Conservation (phyloP, 257 asterid genomes). For the Jaltomata sinuosa region DNA sequence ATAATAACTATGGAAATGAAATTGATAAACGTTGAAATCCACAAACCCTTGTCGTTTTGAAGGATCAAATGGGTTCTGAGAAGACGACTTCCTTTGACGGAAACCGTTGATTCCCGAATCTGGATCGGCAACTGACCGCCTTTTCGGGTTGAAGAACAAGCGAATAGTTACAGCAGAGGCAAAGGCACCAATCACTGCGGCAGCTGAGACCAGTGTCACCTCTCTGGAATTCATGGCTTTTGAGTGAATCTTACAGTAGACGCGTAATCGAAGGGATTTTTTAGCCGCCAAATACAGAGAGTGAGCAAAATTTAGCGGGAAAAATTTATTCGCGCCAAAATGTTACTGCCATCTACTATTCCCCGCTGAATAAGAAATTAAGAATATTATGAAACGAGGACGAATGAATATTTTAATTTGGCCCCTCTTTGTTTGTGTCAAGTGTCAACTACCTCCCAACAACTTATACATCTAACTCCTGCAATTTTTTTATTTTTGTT, state of each 20-base stretch:
- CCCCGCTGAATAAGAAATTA: too few relatives aligned
- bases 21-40: background rate
- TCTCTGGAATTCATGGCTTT: slow-evolving; percentile 56
- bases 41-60: slow-evolving; percentile 67
- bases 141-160: slow-evolving; percentile 24
- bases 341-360: too few relatives aligned
- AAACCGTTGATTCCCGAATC: background rate
- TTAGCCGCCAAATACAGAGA: background rate
- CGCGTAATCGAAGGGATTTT: background rate
- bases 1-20: too few relatives aligned
- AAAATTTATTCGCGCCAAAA: background rate
- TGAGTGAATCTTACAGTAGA: background rate
- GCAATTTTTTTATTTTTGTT: too few relatives aligned
- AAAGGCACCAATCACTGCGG: slow-evolving; percentile 51
- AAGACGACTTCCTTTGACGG: slow-evolving; percentile 11
- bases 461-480: too few relatives aligned
- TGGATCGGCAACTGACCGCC: slow-evolving; percentile 13
- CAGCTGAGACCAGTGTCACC: slow-evolving; percentile 42
- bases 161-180: slow-evolving; percentile 43
- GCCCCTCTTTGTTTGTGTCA: too few relatives aligned
- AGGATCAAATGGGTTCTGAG: slow-evolving; percentile 62
- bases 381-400: too few relatives aligned
- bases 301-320: background rate
- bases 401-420: too few relatives aligned
- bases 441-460: too few relatives aligned